Base-by-base conservation (phyloP, 1,139 yeast genomes). In the Blastobotrys proliferans region DNA sequence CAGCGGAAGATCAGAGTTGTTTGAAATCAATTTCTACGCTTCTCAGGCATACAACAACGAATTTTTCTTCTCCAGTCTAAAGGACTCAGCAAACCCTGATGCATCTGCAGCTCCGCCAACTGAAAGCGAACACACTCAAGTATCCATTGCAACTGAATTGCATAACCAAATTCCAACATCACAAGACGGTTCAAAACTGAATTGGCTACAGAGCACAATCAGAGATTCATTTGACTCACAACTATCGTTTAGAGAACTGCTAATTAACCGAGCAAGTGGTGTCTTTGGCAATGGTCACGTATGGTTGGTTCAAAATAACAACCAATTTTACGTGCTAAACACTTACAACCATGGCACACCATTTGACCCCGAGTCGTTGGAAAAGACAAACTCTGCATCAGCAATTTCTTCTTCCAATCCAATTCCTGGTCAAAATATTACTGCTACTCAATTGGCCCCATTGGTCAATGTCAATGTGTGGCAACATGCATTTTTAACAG, bases 41-140 rank as follows among this genome's bases (percentile, higher is more conserved):
- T 83, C 95, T 1, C 95, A 85, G 62, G 81, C 90, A 2, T 94
- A 86, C 68, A 87, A 86, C 63, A 92, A 92, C 66, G 97, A 94
- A 68, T 77, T 92, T 51, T 87, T 85, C 61, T 81, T 88, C 63
- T 79, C 82, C 60, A 87, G 83, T 60, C 70, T 87, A 42, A 50
- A 55, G 35, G 54, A 52, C 30, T 55, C 60, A 4, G 56, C 45
- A 36, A 56, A 59, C 44, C 53, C 57, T 10, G 47, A 50, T 10
- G 62, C 62, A 17, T 42, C 11, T 3, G 46, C 51, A 10, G 47
- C 43, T 16, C 29, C 47, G 9, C 47, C 52, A 13, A 37, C 41
- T 9, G 22, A 44, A 3, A 43, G 36, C 18, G 42, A 46, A 27
- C 32, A 47, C 39, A 38, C 48, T 9, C 34, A 34, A 18, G 57